Percentiles rank a stretch among this genome's conserved stretches.
These are phyloP conservation scores for Helichrysum umbraculigerum DNA, from an alignment of 129 eudicot species.

Conservation along the genomic window DNA sequence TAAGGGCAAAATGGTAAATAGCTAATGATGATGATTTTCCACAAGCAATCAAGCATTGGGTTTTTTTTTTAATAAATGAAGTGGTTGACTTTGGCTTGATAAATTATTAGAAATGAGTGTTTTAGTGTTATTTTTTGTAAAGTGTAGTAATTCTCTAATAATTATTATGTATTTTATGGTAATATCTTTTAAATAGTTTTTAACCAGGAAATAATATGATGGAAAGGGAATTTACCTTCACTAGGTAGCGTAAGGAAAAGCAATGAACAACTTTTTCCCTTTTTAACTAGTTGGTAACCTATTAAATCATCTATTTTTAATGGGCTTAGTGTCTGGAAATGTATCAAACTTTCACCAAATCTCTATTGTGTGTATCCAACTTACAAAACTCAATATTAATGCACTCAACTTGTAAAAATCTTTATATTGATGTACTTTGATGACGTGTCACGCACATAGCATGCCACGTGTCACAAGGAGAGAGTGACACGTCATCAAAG, in stretches of 20 bases:
- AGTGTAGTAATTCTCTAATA: no score
- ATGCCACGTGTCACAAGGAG: no score
- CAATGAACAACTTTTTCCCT: slow-evolving; percentile 14
- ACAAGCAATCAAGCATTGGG: slow-evolving; percentile 33
- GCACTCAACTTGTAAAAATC: no score
- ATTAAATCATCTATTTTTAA: slow-evolving; percentile 30
- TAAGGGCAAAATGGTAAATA: slow-evolving; percentile 32
- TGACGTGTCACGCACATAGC: no score
- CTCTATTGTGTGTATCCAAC: no score
- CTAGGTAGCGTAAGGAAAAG: slow-evolving; percentile 30
- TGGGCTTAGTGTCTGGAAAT: no score
- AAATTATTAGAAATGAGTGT: background rate
- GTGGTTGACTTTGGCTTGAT: slow-evolving; percentile 27
- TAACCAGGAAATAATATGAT: background rate
- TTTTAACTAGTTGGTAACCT: slow-evolving; percentile 32
- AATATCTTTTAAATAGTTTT: background rate
- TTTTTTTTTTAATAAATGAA: background rate
- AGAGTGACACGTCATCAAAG: no score
- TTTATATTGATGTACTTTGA: no score
- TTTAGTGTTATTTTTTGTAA: background rate
- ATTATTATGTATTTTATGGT: no score
- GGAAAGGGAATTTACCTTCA: slow-evolving; percentile 13
- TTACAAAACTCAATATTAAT: no score
- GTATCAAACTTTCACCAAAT: no score
- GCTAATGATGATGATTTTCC: slow-evolving; percentile 23